Evolutionary conservation across 73 alveolate genomes (phyloP).

Genomic region (Tetrahymena malaccensis): DNA sequence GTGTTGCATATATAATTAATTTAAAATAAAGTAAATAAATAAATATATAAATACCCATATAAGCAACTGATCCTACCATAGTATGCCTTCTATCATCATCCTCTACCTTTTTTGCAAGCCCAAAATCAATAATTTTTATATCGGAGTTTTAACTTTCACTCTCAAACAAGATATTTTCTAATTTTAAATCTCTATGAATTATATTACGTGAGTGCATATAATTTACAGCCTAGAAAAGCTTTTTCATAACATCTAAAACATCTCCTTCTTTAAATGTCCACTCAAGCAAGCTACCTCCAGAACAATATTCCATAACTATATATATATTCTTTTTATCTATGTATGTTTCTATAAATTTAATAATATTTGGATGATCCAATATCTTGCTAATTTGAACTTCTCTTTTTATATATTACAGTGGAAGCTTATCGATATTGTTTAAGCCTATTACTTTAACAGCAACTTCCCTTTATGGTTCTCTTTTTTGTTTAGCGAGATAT

Average conservation of each 20-base stretch:
- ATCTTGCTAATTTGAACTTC: slow-evolving; percentile 68
- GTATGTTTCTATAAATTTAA: slow-evolving; percentile 55
- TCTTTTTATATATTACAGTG: slow-evolving; percentile 44
- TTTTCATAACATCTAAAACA: slow-evolving; percentile 69
- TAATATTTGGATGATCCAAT: slow-evolving; percentile 64
- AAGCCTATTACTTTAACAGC: neutral
- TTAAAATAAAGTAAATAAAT: neutral
- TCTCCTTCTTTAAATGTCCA: slow-evolving; percentile 35
- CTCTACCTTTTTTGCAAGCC: slow-evolving; percentile 16
- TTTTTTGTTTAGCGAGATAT: neutral
- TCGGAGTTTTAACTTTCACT: slow-evolving; percentile 26
- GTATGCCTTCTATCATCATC: neutral
- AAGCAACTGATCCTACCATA: neutral
- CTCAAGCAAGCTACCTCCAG: slow-evolving; percentile 63
- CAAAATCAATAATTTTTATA: slow-evolving; percentile 78
- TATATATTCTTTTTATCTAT: slow-evolving; percentile 63
- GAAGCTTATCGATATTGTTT: neutral
- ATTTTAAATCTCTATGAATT: slow-evolving; percentile 81
- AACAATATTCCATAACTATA: slow-evolving; percentile 70
- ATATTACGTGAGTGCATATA: slow-evolving; percentile 73
- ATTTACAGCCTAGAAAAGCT: slow-evolving; percentile 61
- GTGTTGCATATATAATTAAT: no score
- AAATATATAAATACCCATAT: neutral
- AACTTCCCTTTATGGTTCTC: neutral
- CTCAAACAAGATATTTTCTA: slow-evolving; percentile 71